A percentile compares a stretch with the other conserved stretches of the same genome.
Evolutionary conservation across 2,329 filamentous ascomycete species (phyloP).

Genomic region (Elsinoe necatrix): DNA sequence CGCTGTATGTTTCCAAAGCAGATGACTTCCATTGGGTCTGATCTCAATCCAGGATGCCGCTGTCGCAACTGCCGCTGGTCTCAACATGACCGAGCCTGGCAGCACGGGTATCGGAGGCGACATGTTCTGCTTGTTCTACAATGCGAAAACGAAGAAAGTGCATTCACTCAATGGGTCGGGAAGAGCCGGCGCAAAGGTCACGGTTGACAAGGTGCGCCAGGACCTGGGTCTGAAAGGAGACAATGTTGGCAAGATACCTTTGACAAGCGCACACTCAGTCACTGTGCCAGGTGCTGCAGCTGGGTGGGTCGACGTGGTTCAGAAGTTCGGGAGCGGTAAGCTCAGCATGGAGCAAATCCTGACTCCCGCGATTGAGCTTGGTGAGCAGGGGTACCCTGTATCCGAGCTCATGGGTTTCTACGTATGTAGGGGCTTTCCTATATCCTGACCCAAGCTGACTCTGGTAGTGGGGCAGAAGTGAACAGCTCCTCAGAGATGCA

Average conservation of each 20-base stretch:
- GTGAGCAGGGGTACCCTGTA: slow-evolving; percentile 82
- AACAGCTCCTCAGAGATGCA: slow-evolving; percentile 56
- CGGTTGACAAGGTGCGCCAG: slow-evolving; percentile 60
- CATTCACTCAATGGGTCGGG: slow-evolving; percentile 88
- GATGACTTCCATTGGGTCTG: slow-evolving; percentile 10
- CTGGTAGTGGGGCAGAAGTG: slow-evolving; percentile 61
- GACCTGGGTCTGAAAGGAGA: slow-evolving; percentile 58
- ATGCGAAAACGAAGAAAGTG: slow-evolving; percentile 72
- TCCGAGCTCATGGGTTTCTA: slow-evolving; percentile 64
- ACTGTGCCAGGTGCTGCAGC: slow-evolving; percentile 86
- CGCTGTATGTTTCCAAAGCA: slow-evolving; percentile 55
- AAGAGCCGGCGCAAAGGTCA: slow-evolving; percentile 61
- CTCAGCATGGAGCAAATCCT: slow-evolving; percentile 69
- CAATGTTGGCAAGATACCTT: slow-evolving; percentile 55
- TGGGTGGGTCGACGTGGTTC: slow-evolving; percentile 84
- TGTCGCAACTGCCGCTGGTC: slow-evolving; percentile 80
- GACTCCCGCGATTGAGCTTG: slow-evolving; percentile 72
- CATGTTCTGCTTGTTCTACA: slow-evolving; percentile 92
- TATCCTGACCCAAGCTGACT: neutral
- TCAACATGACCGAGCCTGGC: slow-evolving; percentile 88
- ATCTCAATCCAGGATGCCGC: slow-evolving; percentile 66
- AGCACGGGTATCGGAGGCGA: slow-evolving; percentile 95
- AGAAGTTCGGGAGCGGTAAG: slow-evolving; percentile 83
- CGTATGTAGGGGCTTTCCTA: slow-evolving; percentile 44
- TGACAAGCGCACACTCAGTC: slow-evolving; percentile 67